Base-by-base conservation (phyloP, 108 stramenopile species). In the Thalassiosira profunda region DNA sequence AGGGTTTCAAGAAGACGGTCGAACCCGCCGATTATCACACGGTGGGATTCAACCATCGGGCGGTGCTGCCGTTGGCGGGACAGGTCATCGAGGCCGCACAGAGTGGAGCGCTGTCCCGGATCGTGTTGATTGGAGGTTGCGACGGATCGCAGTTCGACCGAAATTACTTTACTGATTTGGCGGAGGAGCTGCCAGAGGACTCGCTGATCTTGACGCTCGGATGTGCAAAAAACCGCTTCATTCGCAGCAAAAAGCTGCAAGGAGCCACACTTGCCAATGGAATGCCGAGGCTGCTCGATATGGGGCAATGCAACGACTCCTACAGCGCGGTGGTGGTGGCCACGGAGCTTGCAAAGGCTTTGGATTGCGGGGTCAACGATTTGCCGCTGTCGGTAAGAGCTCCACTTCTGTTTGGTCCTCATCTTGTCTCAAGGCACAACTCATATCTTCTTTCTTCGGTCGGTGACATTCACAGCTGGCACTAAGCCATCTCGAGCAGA, bases 221-320 rank as follows among this genome's bases (percentile, higher is more conserved):
- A 47, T 94, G 92, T 73, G 92, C 88, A 6, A 94, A 94, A 79
- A 90, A 89, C 57, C 86, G 92, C 2, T 49, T 89, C 46, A 76
- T 86, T 59, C 79, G 84, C 40, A 70, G 64, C 41, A 24, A 68
- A 51, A 84, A 88, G 57, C 70, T 91, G 7, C 53, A 79, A 31
- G 67, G 58, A 20, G 72, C 66, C 10, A 86, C 72, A 14, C 69
- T 86, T 18, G 68, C 74, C 36, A 92, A 85, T 66, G 90, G 88
- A 11, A 78, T 94, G 67, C 90, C 93, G 0, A 81, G 93, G 12
- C 70, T 94, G 2, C 62, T 94, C 38, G 93, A 94, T 72, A 89
- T 92, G 87, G 93, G 93, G 25, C 93, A 94, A 60, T 91, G 93
- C 69, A 94, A 94, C 45, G 93, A 94, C 64, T 48, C 81, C 2